phyloP scores from a whole-genome alignment of 257 asterid genomes.

The Ligustrum vulgare region DNA sequence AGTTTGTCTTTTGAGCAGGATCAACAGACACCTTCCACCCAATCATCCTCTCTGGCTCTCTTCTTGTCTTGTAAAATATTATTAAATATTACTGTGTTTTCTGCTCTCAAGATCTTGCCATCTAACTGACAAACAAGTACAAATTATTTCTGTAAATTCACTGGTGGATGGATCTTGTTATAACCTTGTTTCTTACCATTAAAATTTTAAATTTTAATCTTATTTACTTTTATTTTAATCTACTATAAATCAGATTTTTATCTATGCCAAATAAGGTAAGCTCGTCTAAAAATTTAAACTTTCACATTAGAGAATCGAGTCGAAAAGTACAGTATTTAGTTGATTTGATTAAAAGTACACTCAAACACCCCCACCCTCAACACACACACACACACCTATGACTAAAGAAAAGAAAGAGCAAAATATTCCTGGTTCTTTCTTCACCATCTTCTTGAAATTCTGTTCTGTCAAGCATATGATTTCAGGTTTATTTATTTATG shows the following conservation, averaged over 20 bases:
- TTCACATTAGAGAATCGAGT: background rate
- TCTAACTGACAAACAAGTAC: conserved; percentile 8
- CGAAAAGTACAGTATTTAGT: background rate
- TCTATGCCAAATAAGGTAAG: too few species aligned
- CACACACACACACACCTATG: too few species aligned
- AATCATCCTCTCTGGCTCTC: conserved; percentile 39
- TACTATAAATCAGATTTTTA: too few species aligned
- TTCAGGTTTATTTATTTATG: conserved; percentile 16
- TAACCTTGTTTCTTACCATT: too few species aligned
- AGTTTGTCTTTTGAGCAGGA: conserved; percentile 51
- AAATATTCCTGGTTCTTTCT: background rate
- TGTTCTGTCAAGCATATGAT: conserved; percentile 10
- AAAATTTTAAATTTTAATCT: too few species aligned
- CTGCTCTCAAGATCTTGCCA: conserved; percentile 23
- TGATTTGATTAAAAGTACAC: too few species aligned
- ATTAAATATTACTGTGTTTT: conserved; percentile 15
- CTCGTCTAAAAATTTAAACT: background rate
- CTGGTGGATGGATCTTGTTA: too few species aligned
- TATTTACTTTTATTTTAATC: too few species aligned
- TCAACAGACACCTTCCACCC: conserved; percentile 57
- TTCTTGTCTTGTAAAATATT: background rate
- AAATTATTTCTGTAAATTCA: conserved; percentile 6
- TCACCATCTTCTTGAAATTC: background rate
- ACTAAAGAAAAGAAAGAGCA: background rate
- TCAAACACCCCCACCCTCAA: too few species aligned